phyloP scores from a whole-genome alignment of 176 grass and related monocot genomes.

The Aegilops sharonensis region DNA sequence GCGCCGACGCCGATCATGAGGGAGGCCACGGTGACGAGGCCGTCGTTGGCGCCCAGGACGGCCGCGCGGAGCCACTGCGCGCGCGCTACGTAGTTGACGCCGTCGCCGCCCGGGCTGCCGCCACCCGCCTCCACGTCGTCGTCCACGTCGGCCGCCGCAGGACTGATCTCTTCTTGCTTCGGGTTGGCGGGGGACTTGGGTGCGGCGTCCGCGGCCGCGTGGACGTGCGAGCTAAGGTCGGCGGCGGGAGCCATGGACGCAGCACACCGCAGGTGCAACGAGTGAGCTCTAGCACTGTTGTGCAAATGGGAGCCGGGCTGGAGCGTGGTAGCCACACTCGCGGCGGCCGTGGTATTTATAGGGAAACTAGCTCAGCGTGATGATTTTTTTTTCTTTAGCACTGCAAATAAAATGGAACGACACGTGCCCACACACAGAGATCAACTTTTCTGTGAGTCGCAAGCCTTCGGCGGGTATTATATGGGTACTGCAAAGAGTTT shows the following conservation, averaged over 20 bases:
- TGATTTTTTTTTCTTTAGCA: background rate
- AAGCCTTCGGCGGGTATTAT: background rate
- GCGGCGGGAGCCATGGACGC: conserved; percentile 38
- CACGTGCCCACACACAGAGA: background rate
- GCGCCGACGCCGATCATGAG: conserved; percentile 94
- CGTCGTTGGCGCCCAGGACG: conserved; percentile 90
- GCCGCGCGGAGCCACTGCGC: conserved; percentile 89
- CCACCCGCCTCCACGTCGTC: conserved; percentile 19
- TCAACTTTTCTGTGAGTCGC: background rate
- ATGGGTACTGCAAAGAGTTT: background rate
- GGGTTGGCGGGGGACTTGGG: background rate
- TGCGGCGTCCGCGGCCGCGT: background rate
- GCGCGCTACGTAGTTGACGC: conserved; percentile 58
- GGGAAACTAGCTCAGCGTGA: background rate
- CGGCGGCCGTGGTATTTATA: conserved; percentile 40
- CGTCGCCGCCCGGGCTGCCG: background rate
- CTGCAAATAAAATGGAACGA: background rate
- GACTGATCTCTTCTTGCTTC: background rate
- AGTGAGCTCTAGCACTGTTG: background rate
- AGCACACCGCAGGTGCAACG: background rate
- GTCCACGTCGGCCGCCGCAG: background rate
- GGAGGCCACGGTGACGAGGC: conserved; percentile 86
- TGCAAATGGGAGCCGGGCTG: background rate
- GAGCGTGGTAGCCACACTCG: conserved; percentile 52
- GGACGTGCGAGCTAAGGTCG: conserved; percentile 39